Evolutionary conservation across 257 asterid genomes (phyloP), one percentile per base, ranked within the genome.

Genomic region (Solanum neorickii): DNA sequence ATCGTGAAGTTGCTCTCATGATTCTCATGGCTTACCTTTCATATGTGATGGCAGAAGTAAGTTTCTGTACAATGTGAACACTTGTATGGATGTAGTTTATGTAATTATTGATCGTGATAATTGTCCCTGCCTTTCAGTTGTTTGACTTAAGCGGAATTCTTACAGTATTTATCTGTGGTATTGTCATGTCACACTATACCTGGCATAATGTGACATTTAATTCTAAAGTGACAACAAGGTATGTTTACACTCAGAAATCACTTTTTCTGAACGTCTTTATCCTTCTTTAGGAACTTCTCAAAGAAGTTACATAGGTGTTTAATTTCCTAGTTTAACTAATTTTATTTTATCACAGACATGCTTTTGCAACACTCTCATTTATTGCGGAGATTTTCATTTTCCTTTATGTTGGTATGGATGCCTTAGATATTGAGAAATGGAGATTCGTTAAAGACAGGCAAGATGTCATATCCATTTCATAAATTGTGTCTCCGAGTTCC

Each of bases 341-440:
- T 89, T 89, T 72, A 46, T 27, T 88, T 89, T 82, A 89, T 37
- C 78, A 88, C 91, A 95, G 98, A 92, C 96, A 94, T 89, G 62
- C 91, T 70, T 96, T 93, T 87, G 95, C 95, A 80, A 93, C 98
- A 3, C 33, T 94, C 80, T 96, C 99, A 29, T 92, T 91, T 86
- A 88, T 94, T 73, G 95, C 98, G 3, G 98, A 96, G 91, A 88
- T 85, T 39, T 91, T 93, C 83, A 96, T 96, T 88, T 96, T 94
- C 94, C 95, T 94, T 33, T 96, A 94, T 44, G 98, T 96, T 89
- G 98, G 98, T 62, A 94, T 94, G 98, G 98, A 94, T 91, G 98
- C 98, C 33, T 83, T 96, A 72, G 98, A 94, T 89, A 88, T 94
- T 49, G 96, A 94, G 86, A 96, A 94, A 88, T 95, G 98, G 98